phyloP scores from a whole-genome alignment of 345 rosid genomes.

The Kandelia obovata region DNA sequence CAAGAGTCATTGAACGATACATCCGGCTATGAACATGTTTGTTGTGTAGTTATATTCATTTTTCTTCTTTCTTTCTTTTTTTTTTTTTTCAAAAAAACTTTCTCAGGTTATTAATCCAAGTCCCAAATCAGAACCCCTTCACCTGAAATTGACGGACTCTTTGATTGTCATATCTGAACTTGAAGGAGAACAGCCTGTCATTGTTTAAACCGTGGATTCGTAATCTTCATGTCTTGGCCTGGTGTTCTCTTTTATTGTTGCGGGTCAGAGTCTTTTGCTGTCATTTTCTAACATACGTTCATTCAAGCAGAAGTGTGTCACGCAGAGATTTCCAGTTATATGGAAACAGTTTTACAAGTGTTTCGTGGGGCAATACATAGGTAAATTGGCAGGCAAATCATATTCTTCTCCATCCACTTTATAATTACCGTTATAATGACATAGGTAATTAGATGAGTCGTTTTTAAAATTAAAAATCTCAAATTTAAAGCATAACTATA shows the following conservation, averaged over 20 bases:
- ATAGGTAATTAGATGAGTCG: too few relatives aligned
- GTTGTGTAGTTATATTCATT: not conserved
- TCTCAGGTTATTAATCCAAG: constrained; percentile 78
- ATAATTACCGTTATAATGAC: too few relatives aligned
- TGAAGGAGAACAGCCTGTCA: constrained; percentile 69
- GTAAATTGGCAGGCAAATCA: too few relatives aligned
- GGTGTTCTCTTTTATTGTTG: constrained; percentile 6
- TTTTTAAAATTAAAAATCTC: too few relatives aligned
- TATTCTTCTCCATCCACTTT: too few relatives aligned
- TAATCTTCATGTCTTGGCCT: not conserved
- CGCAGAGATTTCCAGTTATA: too few relatives aligned
- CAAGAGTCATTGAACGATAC: too few relatives aligned
- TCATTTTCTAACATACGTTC: not conserved
- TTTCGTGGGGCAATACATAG: too few relatives aligned
- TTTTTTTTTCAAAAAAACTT: constrained; percentile 5
- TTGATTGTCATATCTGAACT: constrained; percentile 90
- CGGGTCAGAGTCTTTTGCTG: not conserved
- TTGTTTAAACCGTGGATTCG: not conserved
- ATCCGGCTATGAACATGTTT: too few relatives aligned
- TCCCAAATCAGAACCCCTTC: constrained; percentile 60
- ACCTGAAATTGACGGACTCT: constrained; percentile 52
- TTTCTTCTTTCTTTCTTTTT: constrained; percentile 10
- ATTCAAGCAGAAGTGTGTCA: not conserved
- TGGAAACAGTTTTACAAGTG: too few relatives aligned
- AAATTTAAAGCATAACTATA: too few relatives aligned